Conservation (phyloP, 2,329 filamentous ascomycete genomes). For the Pseudocercospora eumusae region DNA sequence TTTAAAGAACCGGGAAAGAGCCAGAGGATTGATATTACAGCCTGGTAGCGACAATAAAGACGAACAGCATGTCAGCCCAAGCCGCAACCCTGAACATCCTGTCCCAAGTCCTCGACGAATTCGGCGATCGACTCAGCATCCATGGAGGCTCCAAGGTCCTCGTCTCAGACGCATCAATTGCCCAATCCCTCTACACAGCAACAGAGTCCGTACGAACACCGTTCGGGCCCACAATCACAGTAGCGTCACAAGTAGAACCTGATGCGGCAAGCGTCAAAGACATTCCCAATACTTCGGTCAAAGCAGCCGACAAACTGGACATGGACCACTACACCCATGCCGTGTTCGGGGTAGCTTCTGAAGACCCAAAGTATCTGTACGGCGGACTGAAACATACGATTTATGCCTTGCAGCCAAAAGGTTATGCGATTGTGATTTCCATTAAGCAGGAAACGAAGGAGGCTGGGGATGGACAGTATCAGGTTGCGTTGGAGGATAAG, state of each 20-base stretch:
- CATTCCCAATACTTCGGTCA: conserved; percentile 24
- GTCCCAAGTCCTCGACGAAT: conserved; percentile 26
- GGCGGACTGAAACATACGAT: conserved; percentile 31
- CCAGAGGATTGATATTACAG: not conserved
- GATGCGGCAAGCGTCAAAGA: conserved; percentile 16
- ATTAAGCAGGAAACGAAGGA: conserved; percentile 28
- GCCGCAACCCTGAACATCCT: conserved; percentile 24
- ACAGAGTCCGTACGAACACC: conserved; percentile 30
- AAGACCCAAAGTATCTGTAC: conserved; percentile 32
- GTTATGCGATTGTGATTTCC: conserved; percentile 31
- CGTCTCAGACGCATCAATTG: conserved; percentile 28
- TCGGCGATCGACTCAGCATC: conserved; percentile 25
- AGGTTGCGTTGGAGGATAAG: conserved; percentile 32
- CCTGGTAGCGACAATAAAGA: not conserved
- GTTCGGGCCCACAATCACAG: conserved; percentile 31
- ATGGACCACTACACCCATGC: conserved; percentile 36
- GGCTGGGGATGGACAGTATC: conserved; percentile 20
- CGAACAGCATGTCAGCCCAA: conserved; percentile 10
- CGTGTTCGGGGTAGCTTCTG: conserved; percentile 28
- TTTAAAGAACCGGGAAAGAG: not conserved
- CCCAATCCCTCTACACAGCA: conserved; percentile 25
- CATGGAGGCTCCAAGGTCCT: conserved; percentile 31
- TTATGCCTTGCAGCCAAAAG: conserved; percentile 34
- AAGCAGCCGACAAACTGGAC: conserved; percentile 22
- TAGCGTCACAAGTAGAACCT: conserved; percentile 25